Base-by-base conservation (phyloP, 495 filamentous ascomycete genomes). In the Xylaria acuta region DNA sequence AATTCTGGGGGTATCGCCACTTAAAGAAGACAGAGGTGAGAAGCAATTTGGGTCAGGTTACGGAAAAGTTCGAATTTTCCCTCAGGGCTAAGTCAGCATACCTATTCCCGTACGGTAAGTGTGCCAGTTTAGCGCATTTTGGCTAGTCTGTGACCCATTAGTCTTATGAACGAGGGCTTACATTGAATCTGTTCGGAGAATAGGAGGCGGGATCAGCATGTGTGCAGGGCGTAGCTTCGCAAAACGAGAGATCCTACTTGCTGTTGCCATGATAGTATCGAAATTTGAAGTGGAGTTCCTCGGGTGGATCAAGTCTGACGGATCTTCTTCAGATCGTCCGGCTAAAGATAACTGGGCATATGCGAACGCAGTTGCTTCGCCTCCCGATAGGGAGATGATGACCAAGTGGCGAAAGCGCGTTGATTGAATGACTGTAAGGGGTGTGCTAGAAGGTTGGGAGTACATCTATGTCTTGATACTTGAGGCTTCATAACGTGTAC, bases 261-360 rank as follows among this genome's bases (percentile, higher is more conserved):
- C 85, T 12, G 78, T 83, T 2, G 84, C 86, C 25, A 79, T 84
- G 12, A 80, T 89, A 30, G 68, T 90, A 11, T 78, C 82, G 16
- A 78, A 84, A 73, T 89, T 87, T 82, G 83, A 90, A 43, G 79
- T 90, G 64, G 78, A 85, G 49, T 79, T 87, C 5, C 73, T 77
- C 7, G 71, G 77, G 34, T 79, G 75, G 73, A 34, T 54, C 18
- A 71, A 56, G 3, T 32, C 64, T 3, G 76, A 78, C 56, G 78
- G 76, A 11, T 66, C 67, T 0, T 47, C n/a, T 20, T 77, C 74
- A 8, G 66, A 75, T 22, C 34, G 75, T 7, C 70, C 71, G n/a
- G 73, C 75, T 1, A 25, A 49, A 49, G 62, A 77, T 65, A 70
- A 80, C 58, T 4, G 14, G 14, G 51, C 36, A 22, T 77, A 71